Evolutionary conservation across 2,329 filamentous ascomycete genomes (phyloP).

Genomic region (Scytalidium sp.): DNA sequence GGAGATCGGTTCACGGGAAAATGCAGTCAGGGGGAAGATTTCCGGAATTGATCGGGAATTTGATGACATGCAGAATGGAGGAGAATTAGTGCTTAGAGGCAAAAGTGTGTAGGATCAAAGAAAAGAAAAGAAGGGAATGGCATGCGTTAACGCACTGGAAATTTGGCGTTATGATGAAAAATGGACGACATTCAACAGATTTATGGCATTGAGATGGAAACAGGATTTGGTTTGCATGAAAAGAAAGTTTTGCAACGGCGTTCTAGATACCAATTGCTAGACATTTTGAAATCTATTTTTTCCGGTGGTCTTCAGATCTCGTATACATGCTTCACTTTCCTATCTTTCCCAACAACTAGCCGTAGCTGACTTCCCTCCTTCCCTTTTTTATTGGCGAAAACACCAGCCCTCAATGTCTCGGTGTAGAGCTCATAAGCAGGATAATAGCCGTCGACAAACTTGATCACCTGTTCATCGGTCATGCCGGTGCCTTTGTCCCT

Average conservation of each 20-base stretch:
- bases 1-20: conserved; percentile 23
- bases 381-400: conserved; percentile 32
- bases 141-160: background rate
- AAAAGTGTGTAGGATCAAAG: conserved; percentile 3
- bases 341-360: conserved; percentile 44
- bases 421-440: conserved; percentile 56
- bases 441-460: conserved; percentile 60
- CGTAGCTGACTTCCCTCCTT: conserved; percentile 44
- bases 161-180: conserved; percentile 1
- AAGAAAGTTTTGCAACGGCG: background rate
- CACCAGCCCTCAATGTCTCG: conserved; percentile 43
- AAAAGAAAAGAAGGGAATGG: background rate
- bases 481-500: conserved; percentile 58
- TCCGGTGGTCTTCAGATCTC: conserved; percentile 12
- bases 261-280: conserved; percentile 20
- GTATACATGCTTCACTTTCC: conserved; percentile 37
- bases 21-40: conserved; percentile 18
- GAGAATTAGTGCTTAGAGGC: conserved; percentile 12
- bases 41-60: conserved; percentile 17
- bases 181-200: background rate
- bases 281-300: conserved; percentile 1
- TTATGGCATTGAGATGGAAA: background rate
- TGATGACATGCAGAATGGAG: conserved; percentile 22
- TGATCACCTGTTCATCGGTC: conserved; percentile 60
- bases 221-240: background rate